These are phyloP conservation scores for Solanum ossicruentum DNA, from an alignment of 257 asterid species.

Conservation along the genomic window DNA sequence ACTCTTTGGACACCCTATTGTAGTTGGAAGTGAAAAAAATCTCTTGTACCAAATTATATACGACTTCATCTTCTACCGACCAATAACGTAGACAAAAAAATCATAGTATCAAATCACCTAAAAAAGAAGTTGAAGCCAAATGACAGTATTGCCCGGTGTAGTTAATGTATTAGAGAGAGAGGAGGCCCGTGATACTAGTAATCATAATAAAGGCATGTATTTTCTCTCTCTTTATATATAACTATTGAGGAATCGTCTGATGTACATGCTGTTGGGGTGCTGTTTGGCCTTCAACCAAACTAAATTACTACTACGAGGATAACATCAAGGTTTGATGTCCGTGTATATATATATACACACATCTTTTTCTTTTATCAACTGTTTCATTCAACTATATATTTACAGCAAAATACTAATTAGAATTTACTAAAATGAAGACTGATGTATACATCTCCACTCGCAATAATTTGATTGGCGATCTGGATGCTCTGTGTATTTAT, in stretches of 20 bases:
- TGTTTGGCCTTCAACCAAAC: neutral
- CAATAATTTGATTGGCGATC: too few species aligned
- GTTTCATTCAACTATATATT: too few species aligned
- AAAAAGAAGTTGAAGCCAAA: neutral
- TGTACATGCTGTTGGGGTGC: neutral
- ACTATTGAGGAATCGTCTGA: too few species aligned
- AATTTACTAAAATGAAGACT: too few species aligned
- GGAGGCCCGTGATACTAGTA: neutral
- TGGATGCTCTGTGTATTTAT: too few species aligned
- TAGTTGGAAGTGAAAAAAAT: too few species aligned
- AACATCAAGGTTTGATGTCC: neutral
- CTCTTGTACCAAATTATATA: too few species aligned
- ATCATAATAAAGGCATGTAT: neutral
- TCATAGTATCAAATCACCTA: neutral
- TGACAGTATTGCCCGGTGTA: neutral
- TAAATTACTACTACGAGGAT: neutral
- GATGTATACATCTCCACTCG: neutral
- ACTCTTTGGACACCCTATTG: too few species aligned
- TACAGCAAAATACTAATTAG: neutral
- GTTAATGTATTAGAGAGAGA: neutral
- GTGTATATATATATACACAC: neutral
- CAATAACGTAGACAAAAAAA: too few species aligned
- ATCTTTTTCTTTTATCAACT: neutral
- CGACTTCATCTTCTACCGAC: neutral
- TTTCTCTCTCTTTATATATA: too few species aligned